A percentile compares a stretch with the other conserved stretches of the same genome.
phyloP scores from a whole-genome alignment of 371 early-diverging fungal genomes.

The Nematocida minor region DNA sequence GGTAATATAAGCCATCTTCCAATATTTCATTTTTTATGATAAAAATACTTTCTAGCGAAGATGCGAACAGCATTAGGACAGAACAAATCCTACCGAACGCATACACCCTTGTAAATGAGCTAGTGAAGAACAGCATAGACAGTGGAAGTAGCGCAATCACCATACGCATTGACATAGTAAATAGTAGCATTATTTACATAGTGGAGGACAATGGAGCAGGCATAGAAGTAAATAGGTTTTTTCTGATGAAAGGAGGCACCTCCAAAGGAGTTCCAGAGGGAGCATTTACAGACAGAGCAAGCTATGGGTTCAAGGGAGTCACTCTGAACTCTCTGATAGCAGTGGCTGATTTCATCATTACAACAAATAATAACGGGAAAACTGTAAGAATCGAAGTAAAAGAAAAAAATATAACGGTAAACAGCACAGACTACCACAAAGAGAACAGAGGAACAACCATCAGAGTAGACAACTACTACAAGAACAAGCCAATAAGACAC shows the following conservation, averaged over 20 bases:
- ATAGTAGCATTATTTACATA: slow-evolving; percentile 68
- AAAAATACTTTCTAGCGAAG: slow-evolving; percentile 41
- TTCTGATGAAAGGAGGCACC: slow-evolving; percentile 37
- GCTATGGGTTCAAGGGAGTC: slow-evolving; percentile 41
- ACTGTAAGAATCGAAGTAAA: background rate
- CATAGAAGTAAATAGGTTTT: slow-evolving; percentile 71
- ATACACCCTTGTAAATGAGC: slow-evolving; percentile 74
- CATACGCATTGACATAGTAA: slow-evolving; percentile 72
- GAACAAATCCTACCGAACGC: slow-evolving; percentile 30
- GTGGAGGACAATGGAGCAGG: slow-evolving; percentile 93
- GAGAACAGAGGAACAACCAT: slow-evolving; percentile 74
- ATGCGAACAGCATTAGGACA: background rate
- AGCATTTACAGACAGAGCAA: background rate
- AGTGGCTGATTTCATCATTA: slow-evolving; percentile 3
- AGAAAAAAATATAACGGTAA: background rate
- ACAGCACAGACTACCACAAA: background rate
- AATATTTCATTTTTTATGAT: slow-evolving; percentile 30
- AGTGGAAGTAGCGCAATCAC: slow-evolving; percentile 77
- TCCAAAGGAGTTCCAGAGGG: too few species aligned
- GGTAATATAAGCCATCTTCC: background rate
- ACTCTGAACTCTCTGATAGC: background rate
- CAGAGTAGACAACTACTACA: slow-evolving; percentile 71
- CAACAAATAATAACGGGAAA: background rate
- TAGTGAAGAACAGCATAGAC: slow-evolving; percentile 90
- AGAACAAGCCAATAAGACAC: slow-evolving; percentile 77